Base-by-base conservation (phyloP, 1,284 basidiomycete species). In the Ceratobasidium sp. region DNA sequence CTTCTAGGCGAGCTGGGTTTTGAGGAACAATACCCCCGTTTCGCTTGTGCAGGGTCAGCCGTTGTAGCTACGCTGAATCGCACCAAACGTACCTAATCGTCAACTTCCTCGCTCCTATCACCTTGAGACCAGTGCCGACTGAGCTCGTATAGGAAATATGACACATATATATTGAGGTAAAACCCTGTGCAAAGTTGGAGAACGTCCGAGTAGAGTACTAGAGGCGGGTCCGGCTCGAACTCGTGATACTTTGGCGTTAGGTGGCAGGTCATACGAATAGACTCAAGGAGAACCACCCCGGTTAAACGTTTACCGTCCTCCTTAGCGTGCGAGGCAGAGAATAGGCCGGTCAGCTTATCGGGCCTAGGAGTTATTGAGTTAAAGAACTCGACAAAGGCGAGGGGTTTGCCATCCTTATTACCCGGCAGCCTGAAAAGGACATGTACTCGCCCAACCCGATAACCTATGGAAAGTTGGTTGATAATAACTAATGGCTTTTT, bases 361-460 rank as follows among this genome's bases (percentile, higher is more conserved):
- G 44, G 67, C 17, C 19, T 36, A 8, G 11, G 29, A 36, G 22
- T 22, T 36, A 7, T 9, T 14, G 31, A 4, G 29, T 62, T 62
- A 36, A 73, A 73, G 44, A 73, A 36, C 31, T 73, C 69, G 48
- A 62, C 69, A 50, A 62, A 60, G 19, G 17, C 57, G 15, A 73
- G 69, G 50, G 50, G 36, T 11, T 47, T 24, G 11, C 19, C 2
- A n/a, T 33, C 48, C 5, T n/a, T 1, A 22, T 54, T 2, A 9
- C 15, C 3, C 19, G 69, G 57, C 4, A 73, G 27, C 48, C 54
- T 48, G n/a, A 73, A 62, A 3, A 73, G 60, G 2, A 22, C 57
- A 27, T 48, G 69, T 6, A 73, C 48, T 8, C 59, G 56, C 19
- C 29, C 56, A 14, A 48, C 29, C n/a, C 27, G 14, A 36, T 62